A percentile compares a stretch with the other conserved stretches of the same genome.
Evolutionary conservation across 73 alveolate species (phyloP).

Genomic region (Vitrella brassicaformis): DNA sequence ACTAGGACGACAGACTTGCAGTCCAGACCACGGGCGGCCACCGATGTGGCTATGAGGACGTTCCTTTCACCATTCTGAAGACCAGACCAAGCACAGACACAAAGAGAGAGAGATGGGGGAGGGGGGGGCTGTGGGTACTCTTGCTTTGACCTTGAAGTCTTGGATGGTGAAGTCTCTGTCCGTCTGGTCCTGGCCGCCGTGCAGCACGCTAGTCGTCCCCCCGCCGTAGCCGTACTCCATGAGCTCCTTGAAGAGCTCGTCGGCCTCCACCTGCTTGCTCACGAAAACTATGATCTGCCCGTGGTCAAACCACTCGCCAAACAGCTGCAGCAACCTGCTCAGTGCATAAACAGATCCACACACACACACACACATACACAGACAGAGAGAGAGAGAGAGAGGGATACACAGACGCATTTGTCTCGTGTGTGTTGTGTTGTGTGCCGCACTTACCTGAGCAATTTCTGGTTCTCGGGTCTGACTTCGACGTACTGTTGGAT

Average conservation of each 20-base stretch:
- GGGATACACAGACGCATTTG: too few relatives aligned
- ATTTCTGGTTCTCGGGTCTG: too few relatives aligned
- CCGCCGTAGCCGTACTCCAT: slow-evolving; percentile 35
- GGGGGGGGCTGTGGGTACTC: too few relatives aligned
- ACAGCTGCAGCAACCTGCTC: slow-evolving; percentile 57
- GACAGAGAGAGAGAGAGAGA: too few relatives aligned
- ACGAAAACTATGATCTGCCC: slow-evolving; percentile 65
- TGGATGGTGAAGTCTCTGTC: slow-evolving; percentile 68
- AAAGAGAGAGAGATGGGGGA: neutral
- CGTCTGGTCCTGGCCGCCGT: slow-evolving; percentile 73
- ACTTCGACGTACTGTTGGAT: slow-evolving; percentile 71
- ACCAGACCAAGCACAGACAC: neutral
- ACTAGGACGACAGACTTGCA: slow-evolving; percentile 59
- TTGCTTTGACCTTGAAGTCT: slow-evolving; percentile 45
- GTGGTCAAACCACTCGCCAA: slow-evolving; percentile 56
- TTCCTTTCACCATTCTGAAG: slow-evolving; percentile 52
- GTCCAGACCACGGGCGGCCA: slow-evolving; percentile 80
- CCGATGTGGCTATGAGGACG: slow-evolving; percentile 72
- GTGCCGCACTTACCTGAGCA: too few relatives aligned
- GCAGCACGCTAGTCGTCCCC: slow-evolving; percentile 56
- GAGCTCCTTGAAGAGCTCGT: slow-evolving; percentile 67
- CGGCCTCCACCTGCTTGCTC: slow-evolving; percentile 67
- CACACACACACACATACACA: too few relatives aligned
- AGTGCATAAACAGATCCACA: too few relatives aligned
- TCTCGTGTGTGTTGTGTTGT: too few relatives aligned